Percentiles rank a stretch among this genome's conserved stretches.
phyloP scores from a whole-genome alignment of 2,329 filamentous ascomycete genomes.

The Westerdykella ornata region DNA sequence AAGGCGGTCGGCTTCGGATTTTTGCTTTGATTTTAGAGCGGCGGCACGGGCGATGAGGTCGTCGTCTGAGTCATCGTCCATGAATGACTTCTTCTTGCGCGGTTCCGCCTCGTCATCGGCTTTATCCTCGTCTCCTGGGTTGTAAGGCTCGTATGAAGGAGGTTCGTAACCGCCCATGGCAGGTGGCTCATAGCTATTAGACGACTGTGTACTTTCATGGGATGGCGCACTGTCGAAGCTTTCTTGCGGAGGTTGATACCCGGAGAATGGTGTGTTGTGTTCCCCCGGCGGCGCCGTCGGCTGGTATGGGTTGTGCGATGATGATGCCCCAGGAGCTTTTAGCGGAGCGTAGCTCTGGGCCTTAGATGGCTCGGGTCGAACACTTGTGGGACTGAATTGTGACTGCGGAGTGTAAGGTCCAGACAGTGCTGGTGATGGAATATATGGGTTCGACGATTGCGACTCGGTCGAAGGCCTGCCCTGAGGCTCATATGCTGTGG shows the following conservation, averaged over 20 bases:
- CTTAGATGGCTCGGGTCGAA: slow-evolving; percentile 19
- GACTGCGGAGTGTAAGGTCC: slow-evolving; percentile 27
- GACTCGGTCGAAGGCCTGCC: slow-evolving; percentile 37
- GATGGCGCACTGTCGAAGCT: slow-evolving; percentile 19
- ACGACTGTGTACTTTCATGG: slow-evolving; percentile 5
- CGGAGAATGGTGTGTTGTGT: slow-evolving; percentile 19
- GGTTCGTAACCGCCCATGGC: slow-evolving; percentile 23
- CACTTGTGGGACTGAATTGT: slow-evolving; percentile 25
- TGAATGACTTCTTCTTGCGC: slow-evolving; percentile 62
- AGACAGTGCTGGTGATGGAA: slow-evolving; percentile 21
- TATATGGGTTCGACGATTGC: slow-evolving; percentile 27
- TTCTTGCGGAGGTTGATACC: slow-evolving; percentile 21
- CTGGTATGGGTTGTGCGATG: slow-evolving; percentile 28
- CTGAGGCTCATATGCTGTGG: slow-evolving; percentile 44
- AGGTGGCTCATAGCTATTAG: slow-evolving; percentile 9
- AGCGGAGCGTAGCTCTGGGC: slow-evolving; percentile 30
- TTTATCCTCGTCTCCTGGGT: slow-evolving; percentile 46
- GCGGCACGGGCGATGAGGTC: slow-evolving; percentile 51
- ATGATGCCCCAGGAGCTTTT: slow-evolving; percentile 16
- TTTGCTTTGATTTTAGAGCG: slow-evolving; percentile 53
- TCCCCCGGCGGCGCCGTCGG: slow-evolving; percentile 22
- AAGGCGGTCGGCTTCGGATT: slow-evolving; percentile 55
- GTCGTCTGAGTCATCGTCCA: slow-evolving; percentile 76
- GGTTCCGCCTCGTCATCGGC: slow-evolving; percentile 36
- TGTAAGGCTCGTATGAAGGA: slow-evolving; percentile 43